A percentile compares a stretch with the other conserved stretches of the same genome.
phyloP scores from a whole-genome alignment of 1,284 basidiomycete genomes.

The Moniliophthora roreri region DNA sequence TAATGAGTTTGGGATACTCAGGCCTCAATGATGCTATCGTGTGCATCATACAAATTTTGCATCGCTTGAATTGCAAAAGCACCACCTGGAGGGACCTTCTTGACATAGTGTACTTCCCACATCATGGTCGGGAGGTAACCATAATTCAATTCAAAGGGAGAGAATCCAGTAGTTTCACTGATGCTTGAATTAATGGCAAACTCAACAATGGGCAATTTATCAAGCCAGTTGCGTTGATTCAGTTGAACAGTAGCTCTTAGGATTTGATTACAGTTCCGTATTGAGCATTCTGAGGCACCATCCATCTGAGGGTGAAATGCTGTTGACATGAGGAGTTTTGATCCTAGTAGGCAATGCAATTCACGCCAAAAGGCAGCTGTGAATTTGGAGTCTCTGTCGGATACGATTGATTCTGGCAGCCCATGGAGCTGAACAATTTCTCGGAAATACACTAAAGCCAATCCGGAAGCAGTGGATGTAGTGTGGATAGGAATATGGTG shows the following conservation, averaged over 20 bases:
- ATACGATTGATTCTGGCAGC: constrained; percentile 21
- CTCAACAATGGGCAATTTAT: constrained; percentile 12
- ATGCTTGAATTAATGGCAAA: constrained; percentile 11
- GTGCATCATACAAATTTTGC: not conserved
- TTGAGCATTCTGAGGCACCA: constrained; percentile 12
- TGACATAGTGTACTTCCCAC: not conserved
- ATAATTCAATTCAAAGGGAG: constrained; percentile 10
- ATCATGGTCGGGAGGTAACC: constrained; percentile 5
- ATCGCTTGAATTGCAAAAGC: constrained; percentile 5
- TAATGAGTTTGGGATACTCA: not conserved
- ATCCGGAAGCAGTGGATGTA: constrained; percentile 2
- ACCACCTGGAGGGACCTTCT: not conserved
- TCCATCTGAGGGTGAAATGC: constrained; percentile 32
- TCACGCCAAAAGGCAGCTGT: constrained; percentile 23
- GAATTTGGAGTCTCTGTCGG: constrained; percentile 10
- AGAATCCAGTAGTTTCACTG: constrained; percentile 1
- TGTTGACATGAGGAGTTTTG: constrained; percentile 20
- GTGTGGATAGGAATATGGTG: constrained; percentile 31
- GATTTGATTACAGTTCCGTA: constrained; percentile 5
- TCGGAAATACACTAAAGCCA: not conserved
- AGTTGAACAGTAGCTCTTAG: not conserved
- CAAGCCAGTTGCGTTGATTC: constrained; percentile 6
- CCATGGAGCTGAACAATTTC: constrained; percentile 19
- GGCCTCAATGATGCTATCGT: constrained; percentile 4
- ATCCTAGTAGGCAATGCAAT: constrained; percentile 4